Evolutionary conservation across 768 basidiomycete genomes (phyloP).

Genomic region (Gymnopilus dilepis): DNA sequence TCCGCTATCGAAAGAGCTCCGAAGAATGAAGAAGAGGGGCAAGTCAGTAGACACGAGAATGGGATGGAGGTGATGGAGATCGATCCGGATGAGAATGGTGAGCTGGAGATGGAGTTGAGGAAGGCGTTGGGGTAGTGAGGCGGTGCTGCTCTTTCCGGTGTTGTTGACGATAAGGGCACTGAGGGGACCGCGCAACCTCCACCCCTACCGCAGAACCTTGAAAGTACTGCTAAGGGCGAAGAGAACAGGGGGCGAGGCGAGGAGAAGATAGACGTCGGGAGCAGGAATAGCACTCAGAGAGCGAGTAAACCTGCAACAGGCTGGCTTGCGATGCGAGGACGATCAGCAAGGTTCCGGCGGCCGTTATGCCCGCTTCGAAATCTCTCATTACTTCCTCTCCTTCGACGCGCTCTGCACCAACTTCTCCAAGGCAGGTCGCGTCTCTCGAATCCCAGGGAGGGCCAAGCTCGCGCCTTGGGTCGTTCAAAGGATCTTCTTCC

Average conservation of each 20-base stretch:
- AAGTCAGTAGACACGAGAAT: conserved; percentile 51
- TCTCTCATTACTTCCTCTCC: not conserved
- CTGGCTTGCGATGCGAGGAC: not conserved
- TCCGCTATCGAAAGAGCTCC: not conserved
- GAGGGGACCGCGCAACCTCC: no score
- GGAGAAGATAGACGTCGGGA: not conserved
- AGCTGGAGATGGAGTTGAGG: conserved; percentile 5
- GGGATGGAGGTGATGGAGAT: conserved; percentile 84
- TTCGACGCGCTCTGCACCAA: not conserved
- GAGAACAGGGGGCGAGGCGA: not conserved
- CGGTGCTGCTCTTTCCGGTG: not conserved
- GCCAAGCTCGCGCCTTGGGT: not conserved
- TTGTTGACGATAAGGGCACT: no score
- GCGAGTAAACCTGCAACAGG: not conserved
- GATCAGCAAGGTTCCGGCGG: not conserved
- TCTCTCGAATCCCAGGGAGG: not conserved
- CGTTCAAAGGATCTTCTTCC: not conserved
- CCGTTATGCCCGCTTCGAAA: not conserved
- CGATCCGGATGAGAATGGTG: conserved; percentile 56
- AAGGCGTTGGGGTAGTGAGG: conserved; percentile 5
- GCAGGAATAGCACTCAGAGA: not conserved
- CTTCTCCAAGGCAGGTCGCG: not conserved
- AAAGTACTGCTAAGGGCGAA: not conserved
- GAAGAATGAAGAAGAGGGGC: conserved; percentile 11
- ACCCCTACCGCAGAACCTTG: no score